Percentiles rank a stretch among this genome's conserved stretches.
These are phyloP conservation scores for Pleurotus pulmonarius DNA, from an alignment of 768 basidiomycete species.

Conservation along the genomic window DNA sequence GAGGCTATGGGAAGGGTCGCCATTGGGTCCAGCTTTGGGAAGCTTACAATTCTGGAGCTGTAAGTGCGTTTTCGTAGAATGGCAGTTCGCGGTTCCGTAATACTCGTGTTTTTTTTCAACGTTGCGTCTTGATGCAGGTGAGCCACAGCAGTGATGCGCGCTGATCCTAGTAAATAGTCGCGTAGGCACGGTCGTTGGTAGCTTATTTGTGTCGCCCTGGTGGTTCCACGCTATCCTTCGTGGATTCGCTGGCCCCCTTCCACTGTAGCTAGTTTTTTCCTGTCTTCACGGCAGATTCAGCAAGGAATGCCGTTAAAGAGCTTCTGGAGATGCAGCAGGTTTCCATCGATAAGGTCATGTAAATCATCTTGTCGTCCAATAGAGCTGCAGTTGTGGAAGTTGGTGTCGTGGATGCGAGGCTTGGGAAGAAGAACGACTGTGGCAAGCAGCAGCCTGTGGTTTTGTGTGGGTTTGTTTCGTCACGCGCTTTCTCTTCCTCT, in stretches of 20 bases:
- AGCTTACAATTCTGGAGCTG: conserved; percentile 37
- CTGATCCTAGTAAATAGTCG: too few relatives aligned
- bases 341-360: not conserved
- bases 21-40: conserved; percentile 47
- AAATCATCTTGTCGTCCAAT: too few relatives aligned
- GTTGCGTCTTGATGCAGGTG: too few relatives aligned
- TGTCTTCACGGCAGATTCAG: not conserved
- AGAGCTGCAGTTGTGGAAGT: too few relatives aligned
- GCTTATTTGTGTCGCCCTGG: not conserved
- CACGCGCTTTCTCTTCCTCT: conserved; percentile 21
- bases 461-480: conserved; percentile 25
- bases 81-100: conserved; percentile 5
- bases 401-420: too few relatives aligned
- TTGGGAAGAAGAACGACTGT: not conserved
- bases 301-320: not conserved
- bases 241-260: not conserved
- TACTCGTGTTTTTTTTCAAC: too few relatives aligned
- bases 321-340: not conserved
- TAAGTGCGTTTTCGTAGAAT: conserved; percentile 10
- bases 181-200: conserved; percentile 8
- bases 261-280: not conserved
- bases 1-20: conserved; percentile 52
- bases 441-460: conserved; percentile 18
- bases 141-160: too few relatives aligned
- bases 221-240: not conserved